These are phyloP conservation scores for Colletotrichum abscissum DNA, from an alignment of 2,329 filamentous ascomycete species.

Conservation along the genomic window DNA sequence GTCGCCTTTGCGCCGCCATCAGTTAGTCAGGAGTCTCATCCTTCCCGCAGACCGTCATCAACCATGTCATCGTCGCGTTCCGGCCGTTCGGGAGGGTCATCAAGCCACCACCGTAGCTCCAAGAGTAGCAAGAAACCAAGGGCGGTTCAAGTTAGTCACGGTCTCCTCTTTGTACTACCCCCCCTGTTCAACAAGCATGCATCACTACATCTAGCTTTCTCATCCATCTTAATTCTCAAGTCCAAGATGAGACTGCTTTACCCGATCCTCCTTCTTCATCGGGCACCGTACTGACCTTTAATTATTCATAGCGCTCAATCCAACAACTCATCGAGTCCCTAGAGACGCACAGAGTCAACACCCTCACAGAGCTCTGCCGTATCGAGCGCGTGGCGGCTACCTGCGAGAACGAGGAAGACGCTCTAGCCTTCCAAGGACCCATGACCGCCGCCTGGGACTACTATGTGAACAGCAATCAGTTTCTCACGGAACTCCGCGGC, in stretches of 20 bases:
- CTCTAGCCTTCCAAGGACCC: slow-evolving; percentile 66
- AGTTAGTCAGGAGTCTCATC: not conserved
- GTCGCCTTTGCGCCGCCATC: not conserved
- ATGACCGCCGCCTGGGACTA: slow-evolving; percentile 79
- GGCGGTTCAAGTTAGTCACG: slow-evolving; percentile 43
- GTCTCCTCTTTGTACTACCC: slow-evolving; percentile 42
- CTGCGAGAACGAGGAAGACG: slow-evolving; percentile 68
- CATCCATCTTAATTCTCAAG: too few relatives aligned
- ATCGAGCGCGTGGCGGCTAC: slow-evolving; percentile 74
- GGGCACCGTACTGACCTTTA: not conserved
- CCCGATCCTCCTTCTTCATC: not conserved
- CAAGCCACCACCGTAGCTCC: slow-evolving; percentile 38
- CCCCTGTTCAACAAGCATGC: not conserved
- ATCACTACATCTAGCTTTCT: not conserved
- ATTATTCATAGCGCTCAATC: slow-evolving; percentile 45
- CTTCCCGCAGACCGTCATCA: not conserved
- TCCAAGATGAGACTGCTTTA: too few relatives aligned
- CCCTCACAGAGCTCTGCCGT: slow-evolving; percentile 76
- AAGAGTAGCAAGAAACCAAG: slow-evolving; percentile 42
- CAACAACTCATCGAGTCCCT: slow-evolving; percentile 72
- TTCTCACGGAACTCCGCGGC: slow-evolving; percentile 76
- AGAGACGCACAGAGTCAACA: slow-evolving; percentile 76
- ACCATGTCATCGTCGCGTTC: slow-evolving; percentile 46
- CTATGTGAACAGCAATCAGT: slow-evolving; percentile 77
- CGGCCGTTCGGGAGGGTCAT: slow-evolving; percentile 36